Percentiles rank a stretch among this genome's conserved stretches.
phyloP scores from a whole-genome alignment of 352 stramenopile genomes.

The Phytophthora megakarya region DNA sequence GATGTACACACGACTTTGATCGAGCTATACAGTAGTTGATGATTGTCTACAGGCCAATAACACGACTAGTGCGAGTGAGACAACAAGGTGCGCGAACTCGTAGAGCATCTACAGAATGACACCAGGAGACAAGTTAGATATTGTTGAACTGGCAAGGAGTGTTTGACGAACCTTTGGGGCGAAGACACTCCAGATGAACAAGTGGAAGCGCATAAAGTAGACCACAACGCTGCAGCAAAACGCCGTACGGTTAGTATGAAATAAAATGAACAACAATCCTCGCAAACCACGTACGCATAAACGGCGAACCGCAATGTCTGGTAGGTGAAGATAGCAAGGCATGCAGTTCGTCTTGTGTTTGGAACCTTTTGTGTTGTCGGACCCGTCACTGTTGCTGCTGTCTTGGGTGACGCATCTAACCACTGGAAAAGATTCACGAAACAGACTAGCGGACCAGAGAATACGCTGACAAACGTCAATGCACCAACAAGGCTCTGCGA shows the following conservation, averaged over 20 bases:
- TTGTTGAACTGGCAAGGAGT: not conserved
- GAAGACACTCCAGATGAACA: slow-evolving; percentile 93
- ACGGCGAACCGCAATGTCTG: slow-evolving; percentile 66
- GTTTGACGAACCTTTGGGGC: slow-evolving; percentile 76
- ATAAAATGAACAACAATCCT: not conserved
- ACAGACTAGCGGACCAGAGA: slow-evolving; percentile 73
- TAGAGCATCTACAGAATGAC: slow-evolving; percentile 67
- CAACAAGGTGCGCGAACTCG: slow-evolving; percentile 59
- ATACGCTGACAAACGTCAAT: slow-evolving; percentile 77
- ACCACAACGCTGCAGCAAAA: slow-evolving; percentile 62
- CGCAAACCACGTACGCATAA: slow-evolving; percentile 54
- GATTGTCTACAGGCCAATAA: too few relatives aligned
- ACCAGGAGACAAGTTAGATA: slow-evolving; percentile 8
- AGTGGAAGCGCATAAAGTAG: slow-evolving; percentile 89
- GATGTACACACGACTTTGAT: too few relatives aligned
- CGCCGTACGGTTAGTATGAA: slow-evolving; percentile 12
- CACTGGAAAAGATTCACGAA: slow-evolving; percentile 57
- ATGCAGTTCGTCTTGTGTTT: slow-evolving; percentile 16
- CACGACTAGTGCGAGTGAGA: slow-evolving; percentile 38
- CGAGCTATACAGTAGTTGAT: too few relatives aligned
- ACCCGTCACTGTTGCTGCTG: slow-evolving; percentile 4
- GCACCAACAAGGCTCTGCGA: slow-evolving; percentile 80
- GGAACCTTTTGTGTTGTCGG: not conserved
- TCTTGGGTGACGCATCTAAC: slow-evolving; percentile 19
- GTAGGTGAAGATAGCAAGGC: slow-evolving; percentile 52